Evolutionary conservation across 192 early-diverging fungal species (phyloP).

Genomic region (Backusella morwellensis): DNA sequence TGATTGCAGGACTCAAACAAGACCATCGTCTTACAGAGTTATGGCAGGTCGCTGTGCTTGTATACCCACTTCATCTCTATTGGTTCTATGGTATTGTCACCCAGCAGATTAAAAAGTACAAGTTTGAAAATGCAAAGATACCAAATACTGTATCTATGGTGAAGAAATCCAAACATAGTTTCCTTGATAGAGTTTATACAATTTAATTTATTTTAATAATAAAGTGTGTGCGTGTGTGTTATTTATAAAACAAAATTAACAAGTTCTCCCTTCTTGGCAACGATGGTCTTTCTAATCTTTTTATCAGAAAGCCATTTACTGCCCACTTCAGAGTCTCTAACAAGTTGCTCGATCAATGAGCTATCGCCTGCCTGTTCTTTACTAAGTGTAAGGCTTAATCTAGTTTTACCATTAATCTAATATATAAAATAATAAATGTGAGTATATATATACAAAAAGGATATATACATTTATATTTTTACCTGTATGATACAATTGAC

Average conservation of each 20-base stretch:
- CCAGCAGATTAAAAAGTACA: slow-evolving; percentile 1
- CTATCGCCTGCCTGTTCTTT: slow-evolving; percentile 30
- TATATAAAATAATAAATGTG: slow-evolving; percentile 13
- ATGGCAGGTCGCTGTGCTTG: slow-evolving; percentile 41
- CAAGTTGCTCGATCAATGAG: slow-evolving; percentile 42
- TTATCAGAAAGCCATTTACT: slow-evolving; percentile 57
- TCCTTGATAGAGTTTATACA: slow-evolving; percentile 6
- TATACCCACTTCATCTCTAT: slow-evolving; percentile 48
- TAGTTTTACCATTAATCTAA: slow-evolving; percentile 76
- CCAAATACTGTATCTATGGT: not conserved
- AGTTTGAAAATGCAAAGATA: not conserved
- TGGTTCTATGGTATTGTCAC: slow-evolving; percentile 44
- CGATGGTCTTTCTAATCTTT: slow-evolving; percentile 57
- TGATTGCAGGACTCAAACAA: slow-evolving; percentile 40
- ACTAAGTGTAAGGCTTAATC: slow-evolving; percentile 59
- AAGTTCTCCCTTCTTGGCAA: slow-evolving; percentile 69
- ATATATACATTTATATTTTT: not conserved
- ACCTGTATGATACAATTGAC: slow-evolving; percentile 55
- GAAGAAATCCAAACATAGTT: not conserved
- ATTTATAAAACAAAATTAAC: slow-evolving; percentile 68
- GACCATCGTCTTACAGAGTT: slow-evolving; percentile 32
- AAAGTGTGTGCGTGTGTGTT: not conserved
- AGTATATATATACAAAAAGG: not conserved
- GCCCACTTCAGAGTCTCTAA: slow-evolving; percentile 38
- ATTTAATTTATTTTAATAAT: not conserved